Conservation (phyloP, 2,329 filamentous ascomycete species). For the Lomentospora prolificans region DNA sequence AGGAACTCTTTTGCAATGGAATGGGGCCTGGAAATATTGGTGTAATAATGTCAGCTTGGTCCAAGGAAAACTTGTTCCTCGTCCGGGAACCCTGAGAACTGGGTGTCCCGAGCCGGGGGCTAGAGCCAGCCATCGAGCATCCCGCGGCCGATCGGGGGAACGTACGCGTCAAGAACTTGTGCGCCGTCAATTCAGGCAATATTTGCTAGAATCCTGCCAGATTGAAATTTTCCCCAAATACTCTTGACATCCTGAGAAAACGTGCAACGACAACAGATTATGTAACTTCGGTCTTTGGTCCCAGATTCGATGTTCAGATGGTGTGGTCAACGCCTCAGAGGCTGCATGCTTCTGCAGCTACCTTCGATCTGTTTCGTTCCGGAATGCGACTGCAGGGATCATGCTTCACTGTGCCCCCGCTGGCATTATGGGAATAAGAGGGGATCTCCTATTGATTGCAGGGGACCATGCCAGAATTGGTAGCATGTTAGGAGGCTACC, state of each 20-base stretch:
- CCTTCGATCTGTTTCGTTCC: conserved; percentile 8
- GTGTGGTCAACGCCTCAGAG: not conserved
- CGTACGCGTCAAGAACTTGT: not conserved
- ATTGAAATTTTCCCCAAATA: not conserved
- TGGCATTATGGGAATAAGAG: not conserved
- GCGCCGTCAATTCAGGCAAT: not conserved
- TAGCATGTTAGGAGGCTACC: not conserved
- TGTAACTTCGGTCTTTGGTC: not conserved
- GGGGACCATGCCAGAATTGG: not conserved
- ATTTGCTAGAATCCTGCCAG: not conserved
- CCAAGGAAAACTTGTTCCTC: not conserved
- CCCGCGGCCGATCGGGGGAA: not conserved
- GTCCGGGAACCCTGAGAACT: no score
- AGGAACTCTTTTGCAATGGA: not conserved
- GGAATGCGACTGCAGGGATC: conserved; percentile 2
- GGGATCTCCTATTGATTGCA: conserved; percentile 5
- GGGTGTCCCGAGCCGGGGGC: not conserved
- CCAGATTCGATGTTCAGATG: not conserved
- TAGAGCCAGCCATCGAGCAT: not conserved
- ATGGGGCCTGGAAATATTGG: not conserved
- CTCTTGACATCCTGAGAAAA: not conserved
- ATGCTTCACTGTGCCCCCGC: not conserved
- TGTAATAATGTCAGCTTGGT: not conserved
- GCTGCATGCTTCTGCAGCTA: conserved; percentile 6
- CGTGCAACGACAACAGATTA: not conserved